Evolutionary conservation across 176 grass and related monocot genomes (phyloP).

Genomic region (Oryza meridionalis): DNA sequence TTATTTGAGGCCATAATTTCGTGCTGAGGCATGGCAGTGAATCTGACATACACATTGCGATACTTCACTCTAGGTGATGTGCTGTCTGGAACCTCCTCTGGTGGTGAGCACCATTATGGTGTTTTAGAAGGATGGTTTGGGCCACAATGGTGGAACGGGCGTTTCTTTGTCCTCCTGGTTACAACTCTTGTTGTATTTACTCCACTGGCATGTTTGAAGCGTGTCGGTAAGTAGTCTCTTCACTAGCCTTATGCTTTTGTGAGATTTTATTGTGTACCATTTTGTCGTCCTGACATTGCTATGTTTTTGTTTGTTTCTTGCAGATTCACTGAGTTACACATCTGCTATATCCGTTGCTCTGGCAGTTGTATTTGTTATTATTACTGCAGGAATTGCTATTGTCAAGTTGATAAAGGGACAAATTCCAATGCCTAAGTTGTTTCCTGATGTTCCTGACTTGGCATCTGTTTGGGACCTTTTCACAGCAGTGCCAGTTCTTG

Average conservation of each 20-base stretch:
- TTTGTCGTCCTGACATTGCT: neutral
- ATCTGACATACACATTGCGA: neutral
- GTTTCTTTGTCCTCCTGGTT: constrained; percentile 75
- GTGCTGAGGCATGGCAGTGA: neutral
- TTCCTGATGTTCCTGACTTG: constrained; percentile 70
- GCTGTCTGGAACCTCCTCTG: constrained; percentile 81
- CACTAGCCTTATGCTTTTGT: neutral
- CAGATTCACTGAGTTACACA: constrained; percentile 96
- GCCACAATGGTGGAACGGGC: constrained; percentile 82
- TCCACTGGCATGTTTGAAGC: constrained; percentile 88
- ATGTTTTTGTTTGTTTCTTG: constrained; percentile 31
- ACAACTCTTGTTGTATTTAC: constrained; percentile 67
- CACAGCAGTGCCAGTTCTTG: constrained; percentile 87
- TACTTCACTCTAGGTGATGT: constrained; percentile 67
- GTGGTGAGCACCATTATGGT: constrained; percentile 78
- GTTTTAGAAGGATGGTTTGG: constrained; percentile 97
- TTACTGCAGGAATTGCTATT: constrained; percentile 92
- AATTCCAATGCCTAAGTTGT: constrained; percentile 87
- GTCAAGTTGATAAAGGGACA: constrained; percentile 76
- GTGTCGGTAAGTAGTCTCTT: constrained; percentile 57
- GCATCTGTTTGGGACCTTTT: constrained; percentile 94
- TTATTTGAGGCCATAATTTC: neutral
- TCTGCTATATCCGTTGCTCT: constrained; percentile 89
- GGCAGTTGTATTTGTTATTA: constrained; percentile 83
- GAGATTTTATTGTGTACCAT: neutral